These are phyloP conservation scores for Hura crepitans DNA, from an alignment of 441 rosid genomes.

Conservation along the genomic window DNA sequence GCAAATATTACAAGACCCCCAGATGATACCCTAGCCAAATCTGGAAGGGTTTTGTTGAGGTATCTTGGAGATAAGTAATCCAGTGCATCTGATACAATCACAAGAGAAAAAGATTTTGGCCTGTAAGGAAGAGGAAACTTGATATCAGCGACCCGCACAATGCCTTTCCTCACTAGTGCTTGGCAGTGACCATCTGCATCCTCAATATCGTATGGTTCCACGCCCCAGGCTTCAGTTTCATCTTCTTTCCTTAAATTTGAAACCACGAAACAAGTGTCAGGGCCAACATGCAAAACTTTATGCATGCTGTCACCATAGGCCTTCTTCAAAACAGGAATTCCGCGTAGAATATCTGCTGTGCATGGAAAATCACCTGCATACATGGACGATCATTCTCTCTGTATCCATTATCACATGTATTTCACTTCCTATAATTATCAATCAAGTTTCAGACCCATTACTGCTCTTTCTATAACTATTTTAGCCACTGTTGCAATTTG, in stretches of 20 bases:
- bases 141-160: conserved; percentile 59
- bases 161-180: conserved; percentile 51
- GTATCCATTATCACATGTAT: neutral
- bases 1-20: conserved; percentile 57
- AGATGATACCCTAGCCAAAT: conserved; percentile 54
- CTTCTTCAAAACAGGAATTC: conserved; percentile 54
- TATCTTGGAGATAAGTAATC: conserved; percentile 73
- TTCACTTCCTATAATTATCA: neutral
- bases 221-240: conserved; percentile 60
- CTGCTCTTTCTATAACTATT: neutral
- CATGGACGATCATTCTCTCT: neutral
- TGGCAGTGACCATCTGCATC: conserved; percentile 49
- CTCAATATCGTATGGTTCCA: conserved; percentile 67
- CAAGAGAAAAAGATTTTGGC: conserved; percentile 59
- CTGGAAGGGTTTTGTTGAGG: conserved; percentile 60
- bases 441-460: neutral
- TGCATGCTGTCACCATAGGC: conserved; percentile 57
- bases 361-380: conserved; percentile 36
- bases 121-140: conserved; percentile 61
- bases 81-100: conserved; percentile 59
- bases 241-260: conserved; percentile 48
- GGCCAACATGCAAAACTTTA: conserved; percentile 63
- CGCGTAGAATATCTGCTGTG: conserved; percentile 43
- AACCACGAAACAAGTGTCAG: conserved; percentile 55
- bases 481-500: neutral